Percentiles rank a stretch among this genome's conserved stretches.
These are phyloP conservation scores for Aspergillus ustus DNA, from an alignment of 2,329 filamentous ascomycete species.

Conservation along the genomic window DNA sequence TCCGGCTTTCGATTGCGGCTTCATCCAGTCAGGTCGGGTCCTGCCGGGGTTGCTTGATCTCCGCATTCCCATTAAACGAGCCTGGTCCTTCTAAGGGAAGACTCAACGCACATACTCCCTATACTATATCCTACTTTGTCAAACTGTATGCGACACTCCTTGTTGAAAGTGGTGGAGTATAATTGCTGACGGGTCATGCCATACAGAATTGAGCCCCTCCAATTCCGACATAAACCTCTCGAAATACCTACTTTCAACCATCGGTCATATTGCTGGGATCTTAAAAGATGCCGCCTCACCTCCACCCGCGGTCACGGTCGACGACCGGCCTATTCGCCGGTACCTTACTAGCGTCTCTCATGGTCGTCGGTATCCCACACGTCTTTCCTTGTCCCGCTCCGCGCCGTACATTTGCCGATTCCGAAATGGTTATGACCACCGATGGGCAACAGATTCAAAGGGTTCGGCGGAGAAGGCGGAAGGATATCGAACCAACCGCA, in stretches of 20 bases:
- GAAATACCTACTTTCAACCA: slow-evolving; percentile 1
- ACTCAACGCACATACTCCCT: neutral
- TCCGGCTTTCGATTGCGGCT: slow-evolving; percentile 9
- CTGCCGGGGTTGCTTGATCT: neutral
- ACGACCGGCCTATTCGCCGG: slow-evolving; percentile 94
- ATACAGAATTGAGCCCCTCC: slow-evolving; percentile 12
- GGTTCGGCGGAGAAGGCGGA: slow-evolving; percentile 42
- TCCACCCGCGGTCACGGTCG: slow-evolving; percentile 91
- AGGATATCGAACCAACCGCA: slow-evolving; percentile 29
- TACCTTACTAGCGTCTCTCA: slow-evolving; percentile 86
- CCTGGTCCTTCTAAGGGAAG: slow-evolving; percentile 13
- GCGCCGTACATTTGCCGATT: slow-evolving; percentile 74
- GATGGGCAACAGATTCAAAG: slow-evolving; percentile 50
- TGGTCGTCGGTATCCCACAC: slow-evolving; percentile 90
- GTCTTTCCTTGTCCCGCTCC: slow-evolving; percentile 88
- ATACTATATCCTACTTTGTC: neutral
- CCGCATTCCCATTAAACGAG: slow-evolving; percentile 18
- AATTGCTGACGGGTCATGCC: slow-evolving; percentile 12
- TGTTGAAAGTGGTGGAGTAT: neutral
- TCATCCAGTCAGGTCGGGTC: slow-evolving; percentile 10
- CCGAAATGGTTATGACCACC: slow-evolving; percentile 49
- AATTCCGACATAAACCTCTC: slow-evolving; percentile 17
- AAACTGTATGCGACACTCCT: neutral
- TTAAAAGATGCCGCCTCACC: slow-evolving; percentile 72
- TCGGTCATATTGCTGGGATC: neutral